These are phyloP conservation scores for Saraca asoca DNA, from an alignment of 331 rosid genomes.

Conservation along the genomic window DNA sequence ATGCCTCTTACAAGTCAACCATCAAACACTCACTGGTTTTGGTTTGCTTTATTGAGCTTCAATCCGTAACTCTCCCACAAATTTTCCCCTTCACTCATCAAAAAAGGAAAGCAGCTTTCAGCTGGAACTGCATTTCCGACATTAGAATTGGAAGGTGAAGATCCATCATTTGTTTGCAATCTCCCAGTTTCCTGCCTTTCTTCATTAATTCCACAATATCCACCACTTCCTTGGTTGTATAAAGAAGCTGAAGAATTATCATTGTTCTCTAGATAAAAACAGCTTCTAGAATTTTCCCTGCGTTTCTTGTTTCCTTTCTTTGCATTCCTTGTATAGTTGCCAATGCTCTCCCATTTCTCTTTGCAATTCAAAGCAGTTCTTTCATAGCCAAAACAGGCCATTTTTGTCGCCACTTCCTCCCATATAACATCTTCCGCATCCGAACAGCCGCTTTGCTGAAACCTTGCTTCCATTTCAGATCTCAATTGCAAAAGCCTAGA, in stretches of 20 bases:
- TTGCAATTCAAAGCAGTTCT: slow-evolving; percentile 55
- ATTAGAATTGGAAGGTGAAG: slow-evolving; percentile 68
- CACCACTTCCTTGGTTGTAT: slow-evolving; percentile 52
- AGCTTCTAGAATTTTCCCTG: slow-evolving; percentile 62
- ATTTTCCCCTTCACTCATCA: slow-evolving; percentile 69
- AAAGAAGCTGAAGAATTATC: slow-evolving; percentile 42
- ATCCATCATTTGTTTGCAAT: slow-evolving; percentile 44
- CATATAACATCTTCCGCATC: slow-evolving; percentile 60
- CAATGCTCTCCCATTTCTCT: slow-evolving; percentile 61
- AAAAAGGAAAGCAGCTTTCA: slow-evolving; percentile 71
- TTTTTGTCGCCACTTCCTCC: slow-evolving; percentile 63
- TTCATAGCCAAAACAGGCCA: slow-evolving; percentile 61
- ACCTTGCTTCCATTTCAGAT: slow-evolving; percentile 47
- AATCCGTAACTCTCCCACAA: slow-evolving; percentile 84
- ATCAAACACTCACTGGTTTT: slow-evolving; percentile 44
- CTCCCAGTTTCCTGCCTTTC: slow-evolving; percentile 43
- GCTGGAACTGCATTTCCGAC: slow-evolving; percentile 45
- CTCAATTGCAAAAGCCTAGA: slow-evolving; percentile 53
- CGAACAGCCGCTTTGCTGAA: slow-evolving; percentile 46
- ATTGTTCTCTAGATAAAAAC: slow-evolving; percentile 51
- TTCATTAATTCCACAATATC: slow-evolving; percentile 49
- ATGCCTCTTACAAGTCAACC: slow-evolving; percentile 37
- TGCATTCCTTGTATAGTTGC: slow-evolving; percentile 35
- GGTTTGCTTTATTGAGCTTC: slow-evolving; percentile 68
- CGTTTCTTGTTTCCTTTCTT: slow-evolving; percentile 61